Conservation (phyloP, 148 eudicot genomes). For the Chenopodium suecicum region DNA sequence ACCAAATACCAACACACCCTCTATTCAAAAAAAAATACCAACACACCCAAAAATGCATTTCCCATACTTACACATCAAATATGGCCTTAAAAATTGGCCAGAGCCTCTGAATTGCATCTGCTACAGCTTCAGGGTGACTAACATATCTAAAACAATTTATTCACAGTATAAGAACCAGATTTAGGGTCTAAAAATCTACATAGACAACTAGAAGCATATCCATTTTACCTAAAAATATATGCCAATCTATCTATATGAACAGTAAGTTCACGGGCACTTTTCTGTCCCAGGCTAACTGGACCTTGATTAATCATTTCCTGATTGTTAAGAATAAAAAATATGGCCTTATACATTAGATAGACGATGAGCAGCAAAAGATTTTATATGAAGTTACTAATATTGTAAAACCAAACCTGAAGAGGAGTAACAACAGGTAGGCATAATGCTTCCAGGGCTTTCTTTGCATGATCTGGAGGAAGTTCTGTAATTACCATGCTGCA, state of each 20-base stretch:
- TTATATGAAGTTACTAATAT: neutral
- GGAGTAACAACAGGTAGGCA: conserved; percentile 91
- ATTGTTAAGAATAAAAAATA: conserved; percentile 16
- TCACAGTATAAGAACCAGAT: conserved; percentile 5
- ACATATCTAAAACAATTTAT: conserved; percentile 58
- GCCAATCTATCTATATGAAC: conserved; percentile 98
- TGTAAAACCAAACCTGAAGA: conserved; percentile 62
- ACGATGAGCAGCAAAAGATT: neutral
- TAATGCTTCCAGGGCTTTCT: conserved; percentile 85
- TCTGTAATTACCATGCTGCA: conserved; percentile 93
- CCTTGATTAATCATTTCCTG: conserved; percentile 97
- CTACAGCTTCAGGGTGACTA: conserved; percentile 97
- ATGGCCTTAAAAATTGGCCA: conserved; percentile 97
- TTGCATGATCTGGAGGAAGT: conserved; percentile 97
- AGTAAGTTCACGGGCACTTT: conserved; percentile 84
- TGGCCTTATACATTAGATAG: neutral
- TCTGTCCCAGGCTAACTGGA: conserved; percentile 70
- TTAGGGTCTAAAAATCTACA: neutral
- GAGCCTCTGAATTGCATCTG: conserved; percentile 92
- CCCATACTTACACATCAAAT: conserved; percentile 70
- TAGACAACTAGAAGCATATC: conserved; percentile 10
- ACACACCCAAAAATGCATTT: neutral
- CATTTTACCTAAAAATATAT: conserved; percentile 82
- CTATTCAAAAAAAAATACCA: neutral
- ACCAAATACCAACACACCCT: neutral